Conservation (phyloP, 1,284 basidiomycete genomes). For the Tylopilus orsonianus region DNA sequence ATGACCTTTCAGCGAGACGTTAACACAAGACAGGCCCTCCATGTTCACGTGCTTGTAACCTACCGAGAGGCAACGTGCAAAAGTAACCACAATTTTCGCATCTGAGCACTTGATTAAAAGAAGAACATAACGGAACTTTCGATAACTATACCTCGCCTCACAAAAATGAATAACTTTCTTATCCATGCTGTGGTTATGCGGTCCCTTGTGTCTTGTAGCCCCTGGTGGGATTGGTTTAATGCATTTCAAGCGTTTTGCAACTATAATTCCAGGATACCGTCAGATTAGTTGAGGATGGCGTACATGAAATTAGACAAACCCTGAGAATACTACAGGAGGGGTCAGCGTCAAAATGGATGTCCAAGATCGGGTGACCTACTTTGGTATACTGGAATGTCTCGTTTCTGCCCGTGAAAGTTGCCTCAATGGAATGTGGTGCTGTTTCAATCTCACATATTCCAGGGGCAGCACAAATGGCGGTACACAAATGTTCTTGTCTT, state of each 20-base stretch:
- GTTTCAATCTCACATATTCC: constrained; percentile 61
- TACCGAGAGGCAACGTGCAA: constrained; percentile 58
- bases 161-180: constrained; percentile 49
- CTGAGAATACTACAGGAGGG: constrained; percentile 25
- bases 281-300: not conserved
- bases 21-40: not conserved
- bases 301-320: constrained; percentile 16
- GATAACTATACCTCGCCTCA: constrained; percentile 39
- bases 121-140: not conserved
- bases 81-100: constrained; percentile 58
- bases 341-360: not conserved
- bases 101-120: constrained; percentile 27
- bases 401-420: constrained; percentile 50
- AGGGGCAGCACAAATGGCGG: constrained; percentile 38
- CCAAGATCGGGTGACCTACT: constrained; percentile 25
- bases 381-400: constrained; percentile 52
- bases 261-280: constrained; percentile 27
- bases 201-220: constrained; percentile 41
- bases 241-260: constrained; percentile 49
- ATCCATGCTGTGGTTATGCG: constrained; percentile 49
- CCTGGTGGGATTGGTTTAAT: constrained; percentile 46
- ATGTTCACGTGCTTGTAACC: not conserved
- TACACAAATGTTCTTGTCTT: constrained; percentile 53
- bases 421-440: constrained; percentile 55
- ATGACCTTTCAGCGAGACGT: constrained; percentile 45